phyloP scores from a whole-genome alignment of 129 eudicot genomes.

The Ambrosia trifida region DNA sequence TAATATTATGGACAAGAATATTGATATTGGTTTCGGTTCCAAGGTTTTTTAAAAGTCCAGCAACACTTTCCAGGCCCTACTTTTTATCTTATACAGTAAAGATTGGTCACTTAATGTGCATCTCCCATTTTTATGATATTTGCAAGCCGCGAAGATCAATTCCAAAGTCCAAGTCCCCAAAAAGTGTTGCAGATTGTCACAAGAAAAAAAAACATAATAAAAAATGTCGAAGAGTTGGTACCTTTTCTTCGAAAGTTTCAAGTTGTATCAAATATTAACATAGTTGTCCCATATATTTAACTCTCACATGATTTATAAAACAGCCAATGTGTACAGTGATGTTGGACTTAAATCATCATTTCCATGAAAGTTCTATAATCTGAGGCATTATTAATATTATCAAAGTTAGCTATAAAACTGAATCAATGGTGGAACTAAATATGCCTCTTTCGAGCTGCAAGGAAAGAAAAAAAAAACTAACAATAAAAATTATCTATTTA shows the following conservation, averaged over 20 bases:
- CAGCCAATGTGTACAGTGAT: background rate
- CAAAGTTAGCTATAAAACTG: background rate
- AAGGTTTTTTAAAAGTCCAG: background rate
- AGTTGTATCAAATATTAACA: too few species aligned
- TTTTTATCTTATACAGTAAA: background rate
- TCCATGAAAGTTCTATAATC: constrained; percentile 1
- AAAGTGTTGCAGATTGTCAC: too few species aligned
- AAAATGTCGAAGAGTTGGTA: too few species aligned
- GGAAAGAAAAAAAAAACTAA: background rate
- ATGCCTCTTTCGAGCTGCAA: background rate
- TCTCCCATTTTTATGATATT: too few species aligned
- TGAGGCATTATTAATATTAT: background rate
- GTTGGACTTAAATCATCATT: background rate
- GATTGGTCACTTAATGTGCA: too few species aligned
- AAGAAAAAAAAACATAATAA: too few species aligned
- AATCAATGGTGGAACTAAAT: too few species aligned
- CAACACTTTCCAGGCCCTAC: background rate
- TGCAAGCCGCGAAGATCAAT: too few species aligned
- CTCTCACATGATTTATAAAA: background rate
- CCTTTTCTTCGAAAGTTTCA: too few species aligned
- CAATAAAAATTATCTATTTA: too few species aligned
- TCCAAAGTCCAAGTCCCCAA: too few species aligned
- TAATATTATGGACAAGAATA: background rate
- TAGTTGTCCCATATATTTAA: too few species aligned
- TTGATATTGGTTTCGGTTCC: background rate